Evolutionary conservation across 2,329 filamentous ascomycete species (phyloP), one percentile per base, ranked within the genome.

Genomic region (Teratosphaeria nubilosa): DNA sequence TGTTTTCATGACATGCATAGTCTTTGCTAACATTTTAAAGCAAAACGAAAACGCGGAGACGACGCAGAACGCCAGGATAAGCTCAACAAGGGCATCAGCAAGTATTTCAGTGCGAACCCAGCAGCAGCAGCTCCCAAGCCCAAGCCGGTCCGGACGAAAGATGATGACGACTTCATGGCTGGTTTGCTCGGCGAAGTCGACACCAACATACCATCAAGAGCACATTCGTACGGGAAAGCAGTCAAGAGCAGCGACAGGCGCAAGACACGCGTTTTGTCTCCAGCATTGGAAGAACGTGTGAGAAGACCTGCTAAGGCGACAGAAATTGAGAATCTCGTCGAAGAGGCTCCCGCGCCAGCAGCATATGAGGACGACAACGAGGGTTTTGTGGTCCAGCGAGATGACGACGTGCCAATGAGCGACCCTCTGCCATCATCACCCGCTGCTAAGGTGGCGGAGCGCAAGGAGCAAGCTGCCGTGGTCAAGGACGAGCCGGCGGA

Each of bases 1-100:
- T 65, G 69, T 5, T 30, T 7, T 60, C 74, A 58, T 56, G 51
- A 56, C 24, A 37, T 30, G n/a, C 14, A 37, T 10, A 13, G 24
- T 31, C 14, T 14, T 16, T 54, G n/a, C 57, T 60, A 58, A 51
- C 13, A 16, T 9, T 10, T 14, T 30, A 41, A 62, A 91, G 88
- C 86, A 63, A 97, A 96, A 74, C 83, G 91, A 67, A 91, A 90
- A 72, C 87, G 87, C 16, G 89, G 96, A 67, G 90, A 95, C 65
- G 91, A 96, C 59, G 85, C 88, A 63, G 86, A 90, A 59, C 88
- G 89, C 71, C 84, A 87, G 68, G 89, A 95, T 66, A 91, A 89
- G 72, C 90, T 91, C 64, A 91, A 95, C 73, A 88, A 88, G 69
- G 88, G 91, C 66, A 97, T 99, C 70, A 91, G 87, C 74, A 92